Base-by-base conservation (phyloP, 106 monocot species). In the Vanilla planifolia region DNA sequence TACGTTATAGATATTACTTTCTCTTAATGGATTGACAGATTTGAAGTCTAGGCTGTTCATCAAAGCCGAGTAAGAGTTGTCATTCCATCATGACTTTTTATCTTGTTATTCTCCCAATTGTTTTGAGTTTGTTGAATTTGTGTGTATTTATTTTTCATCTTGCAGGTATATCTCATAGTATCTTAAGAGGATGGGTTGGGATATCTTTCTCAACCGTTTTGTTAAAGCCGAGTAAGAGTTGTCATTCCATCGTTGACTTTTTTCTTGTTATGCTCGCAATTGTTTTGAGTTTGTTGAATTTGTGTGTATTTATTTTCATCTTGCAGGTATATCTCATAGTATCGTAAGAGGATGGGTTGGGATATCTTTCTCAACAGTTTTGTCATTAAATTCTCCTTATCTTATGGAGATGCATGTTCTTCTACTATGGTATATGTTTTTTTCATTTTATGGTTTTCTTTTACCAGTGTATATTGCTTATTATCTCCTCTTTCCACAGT, bases 1-100 rank as follows among this genome's bases (percentile, higher is more conserved):
- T 22, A 4, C 40, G 39, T 8, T 64, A 24, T 62, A 93, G 93
- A 89, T 93, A 22, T 40, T 93, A 6, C 73, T 67, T 11, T 82
- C 93, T 39, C 72, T 89, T 37, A 89, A 85, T 75, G 74, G 76
- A 15, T 57, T 93, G 27, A 57, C 64, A 20, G 56, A 76, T 68
- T 61, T 61, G 5, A 61, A 64, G 51, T 58, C 77, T 61, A 85
- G 93, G 72, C 40, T 93, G 29, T 30, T 72, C 10, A 72, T 78
- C 28, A 93, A 93, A 89, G 48, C 70, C n/a, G 79, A 85, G 93
- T 93, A 71, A 81, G 77, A 76, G 63, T 35, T 61, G 9, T 21
- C 29, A 33, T n/a, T 51, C 32, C 14, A 69, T 37, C 20, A 55
- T 64, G 50, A 30, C 24, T 4, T n/a, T n/a, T n/a, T n/a, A n/a